Percentiles rank a stretch among this genome's conserved stretches.
phyloP scores from a whole-genome alignment of 106 monocot species.

The Dendrobium nobile region DNA sequence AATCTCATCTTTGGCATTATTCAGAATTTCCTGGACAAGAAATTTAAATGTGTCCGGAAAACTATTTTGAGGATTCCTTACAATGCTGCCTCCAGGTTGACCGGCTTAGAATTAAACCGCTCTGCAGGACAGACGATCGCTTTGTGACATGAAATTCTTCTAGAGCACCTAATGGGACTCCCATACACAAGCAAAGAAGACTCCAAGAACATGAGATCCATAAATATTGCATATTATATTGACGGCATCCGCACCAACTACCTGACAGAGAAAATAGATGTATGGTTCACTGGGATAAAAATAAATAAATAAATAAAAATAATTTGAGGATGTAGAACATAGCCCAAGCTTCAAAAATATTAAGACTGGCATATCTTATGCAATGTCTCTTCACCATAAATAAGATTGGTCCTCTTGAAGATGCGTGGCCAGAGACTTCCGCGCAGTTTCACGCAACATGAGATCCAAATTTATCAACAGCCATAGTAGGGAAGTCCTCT shows the following conservation, averaged over 20 bases:
- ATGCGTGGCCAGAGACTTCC: slow-evolving; percentile 56
- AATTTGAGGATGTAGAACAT: not conserved
- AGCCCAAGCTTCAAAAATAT: not conserved
- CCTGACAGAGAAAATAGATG: slow-evolving; percentile 29
- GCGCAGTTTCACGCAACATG: slow-evolving; percentile 88
- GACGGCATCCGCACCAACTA: slow-evolving; percentile 47
- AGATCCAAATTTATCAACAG: slow-evolving; percentile 72
- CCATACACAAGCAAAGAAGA: slow-evolving; percentile 89
- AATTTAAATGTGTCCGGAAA: slow-evolving; percentile 52
- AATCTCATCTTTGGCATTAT: slow-evolving; percentile 52
- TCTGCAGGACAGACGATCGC: slow-evolving; percentile 38
- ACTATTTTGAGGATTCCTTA: slow-evolving; percentile 27
- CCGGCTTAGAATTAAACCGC: slow-evolving; percentile 39
- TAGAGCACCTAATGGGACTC: slow-evolving; percentile 50
- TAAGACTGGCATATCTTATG: slow-evolving; percentile 56
- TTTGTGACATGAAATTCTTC: slow-evolving; percentile 72
- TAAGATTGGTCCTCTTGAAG: slow-evolving; percentile 46
- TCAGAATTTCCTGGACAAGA: slow-evolving; percentile 53
- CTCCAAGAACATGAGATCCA: slow-evolving; percentile 90
- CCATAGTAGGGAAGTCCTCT: slow-evolving; percentile 45
- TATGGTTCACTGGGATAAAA: not conserved
- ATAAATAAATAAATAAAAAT: not conserved
- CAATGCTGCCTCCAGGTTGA: slow-evolving; percentile 12
- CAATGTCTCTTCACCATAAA: slow-evolving; percentile 60
- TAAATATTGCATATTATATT: slow-evolving; percentile 58